Evolutionary conservation across 208 protist genomes (phyloP).

Genomic region (Leishmania turanica): DNA sequence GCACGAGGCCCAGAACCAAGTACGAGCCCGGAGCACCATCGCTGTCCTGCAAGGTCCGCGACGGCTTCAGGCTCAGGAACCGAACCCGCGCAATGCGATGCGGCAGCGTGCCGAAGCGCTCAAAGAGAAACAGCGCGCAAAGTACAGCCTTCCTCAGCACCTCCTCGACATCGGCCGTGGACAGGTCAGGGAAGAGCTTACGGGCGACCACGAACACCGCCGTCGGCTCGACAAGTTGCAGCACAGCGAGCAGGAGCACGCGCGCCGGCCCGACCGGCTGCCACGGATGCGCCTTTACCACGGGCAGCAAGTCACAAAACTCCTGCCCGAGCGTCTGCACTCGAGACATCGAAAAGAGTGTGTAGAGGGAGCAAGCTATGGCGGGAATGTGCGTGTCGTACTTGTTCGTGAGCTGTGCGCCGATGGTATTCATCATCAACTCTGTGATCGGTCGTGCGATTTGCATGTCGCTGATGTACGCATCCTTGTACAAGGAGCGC

Average conservation of each 20-base stretch:
- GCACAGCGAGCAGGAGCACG: conserved; percentile 55
- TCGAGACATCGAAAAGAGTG: conserved; percentile 58
- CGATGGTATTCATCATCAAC: conserved; percentile 69
- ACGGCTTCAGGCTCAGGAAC: conserved; percentile 78
- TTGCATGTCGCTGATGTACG: conserved; percentile 63
- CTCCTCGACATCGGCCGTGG: conserved; percentile 62
- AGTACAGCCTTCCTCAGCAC: conserved; percentile 52
- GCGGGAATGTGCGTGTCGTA: conserved; percentile 67
- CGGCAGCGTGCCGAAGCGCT: conserved; percentile 74
- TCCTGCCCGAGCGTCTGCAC: conserved; percentile 87
- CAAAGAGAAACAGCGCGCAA: conserved; percentile 80
- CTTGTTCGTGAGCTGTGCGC: conserved; percentile 77
- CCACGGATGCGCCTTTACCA: conserved; percentile 44
- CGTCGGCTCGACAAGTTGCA: conserved; percentile 64
- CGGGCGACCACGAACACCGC: conserved; percentile 54
- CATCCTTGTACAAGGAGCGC: conserved; percentile 87
- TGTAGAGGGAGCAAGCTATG: conserved; percentile 66
- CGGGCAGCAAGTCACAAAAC: conserved; percentile 85
- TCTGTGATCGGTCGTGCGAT: conserved; percentile 66
- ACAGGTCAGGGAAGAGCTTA: conserved; percentile 56
- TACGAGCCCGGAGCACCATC: conserved; percentile 73
- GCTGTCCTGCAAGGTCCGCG: conserved; percentile 44
- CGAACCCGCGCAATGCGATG: conserved; percentile 66
- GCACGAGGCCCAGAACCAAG: conserved; percentile 62
- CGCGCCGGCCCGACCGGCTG: conserved; percentile 46